Evolutionary conservation across 257 asterid genomes (phyloP), one percentile per base, ranked within the genome.

Genomic region (Lithospermum erythrorhizon): DNA sequence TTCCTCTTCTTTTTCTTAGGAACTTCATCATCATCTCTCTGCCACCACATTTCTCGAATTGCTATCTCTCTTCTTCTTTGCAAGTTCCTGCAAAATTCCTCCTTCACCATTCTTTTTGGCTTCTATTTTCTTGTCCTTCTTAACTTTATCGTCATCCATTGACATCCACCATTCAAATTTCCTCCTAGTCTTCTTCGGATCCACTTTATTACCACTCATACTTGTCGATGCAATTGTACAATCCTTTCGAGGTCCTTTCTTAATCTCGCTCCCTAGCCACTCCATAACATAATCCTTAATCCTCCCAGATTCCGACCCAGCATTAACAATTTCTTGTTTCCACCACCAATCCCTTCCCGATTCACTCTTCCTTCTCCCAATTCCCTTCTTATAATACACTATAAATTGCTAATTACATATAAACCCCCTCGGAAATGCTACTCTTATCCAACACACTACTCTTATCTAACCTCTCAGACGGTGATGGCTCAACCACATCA

Each of bases 31-130:
- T 84, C 87, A 22, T 87, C 94, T 75, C 79, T 79, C 66, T 87
- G 94, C 94, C 95, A 86, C 97, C 91, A 86, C 73, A 76, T 32
- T 54, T 82, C 94, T 8, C 82, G 52, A 48, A 59, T 76, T 72
- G 8, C 15, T 64, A n/a, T 62, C 76, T 53, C 82, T 66, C 64
- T 76, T 86, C 73, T 86, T 86, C 79, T 81, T 88, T 27, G 88
- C 53, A 27, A 90, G 57, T 55, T 90, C 97, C 13, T 87, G 25
- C 96, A 90, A 55, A 85, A 87, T 66, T 90, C 97, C 57, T 90
- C 97, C 79, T 85, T 87, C 97, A 90, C 96, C 96, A 90, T 72
- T 90, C 96, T 65, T 84, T 80, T 13, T 95, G 95, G 64, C 78
- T 76, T 69, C 82, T 60, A 52, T 56, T 71, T 76, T 90, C 64